Percentiles rank a stretch among this genome's conserved stretches.
These are phyloP conservation scores for Mortierella sp. DNA, from an alignment of 371 early-diverging fungal genomes.

Conservation along the genomic window DNA sequence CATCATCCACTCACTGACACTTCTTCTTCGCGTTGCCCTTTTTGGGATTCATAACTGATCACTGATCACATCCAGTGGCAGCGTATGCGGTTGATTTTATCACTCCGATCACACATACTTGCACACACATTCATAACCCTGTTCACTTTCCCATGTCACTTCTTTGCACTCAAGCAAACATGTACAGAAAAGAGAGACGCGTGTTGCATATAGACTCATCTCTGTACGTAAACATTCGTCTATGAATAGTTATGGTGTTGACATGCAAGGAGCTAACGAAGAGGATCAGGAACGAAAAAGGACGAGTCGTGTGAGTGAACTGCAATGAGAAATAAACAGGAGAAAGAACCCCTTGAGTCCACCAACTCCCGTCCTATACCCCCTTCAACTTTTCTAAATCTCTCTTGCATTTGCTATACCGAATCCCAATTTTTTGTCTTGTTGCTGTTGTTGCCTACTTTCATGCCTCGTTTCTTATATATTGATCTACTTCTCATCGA, in stretches of 20 bases:
- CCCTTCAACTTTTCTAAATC: neutral
- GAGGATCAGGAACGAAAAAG: neutral
- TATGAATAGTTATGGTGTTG: too few species aligned
- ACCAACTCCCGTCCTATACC: neutral
- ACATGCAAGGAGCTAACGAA: neutral
- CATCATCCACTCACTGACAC: neutral
- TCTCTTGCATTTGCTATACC: neutral
- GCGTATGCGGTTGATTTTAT: neutral
- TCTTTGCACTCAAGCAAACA: neutral
- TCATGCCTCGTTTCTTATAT: neutral
- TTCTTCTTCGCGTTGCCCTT: conserved; percentile 9
- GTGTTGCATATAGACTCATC: neutral
- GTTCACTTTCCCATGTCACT: neutral
- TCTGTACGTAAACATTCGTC: too few species aligned
- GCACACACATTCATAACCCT: neutral
- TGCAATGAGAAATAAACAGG: neutral
- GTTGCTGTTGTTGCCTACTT: too few species aligned
- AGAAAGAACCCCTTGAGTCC: neutral
- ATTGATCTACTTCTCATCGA: neutral
- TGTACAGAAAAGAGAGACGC: neutral
- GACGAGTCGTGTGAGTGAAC: neutral
- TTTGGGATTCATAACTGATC: neutral
- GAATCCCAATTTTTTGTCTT: neutral
- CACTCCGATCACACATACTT: neutral
- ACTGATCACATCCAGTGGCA: neutral